Conservation (phyloP, 2,329 filamentous ascomycete genomes). For the Penicillium sp. region DNA sequence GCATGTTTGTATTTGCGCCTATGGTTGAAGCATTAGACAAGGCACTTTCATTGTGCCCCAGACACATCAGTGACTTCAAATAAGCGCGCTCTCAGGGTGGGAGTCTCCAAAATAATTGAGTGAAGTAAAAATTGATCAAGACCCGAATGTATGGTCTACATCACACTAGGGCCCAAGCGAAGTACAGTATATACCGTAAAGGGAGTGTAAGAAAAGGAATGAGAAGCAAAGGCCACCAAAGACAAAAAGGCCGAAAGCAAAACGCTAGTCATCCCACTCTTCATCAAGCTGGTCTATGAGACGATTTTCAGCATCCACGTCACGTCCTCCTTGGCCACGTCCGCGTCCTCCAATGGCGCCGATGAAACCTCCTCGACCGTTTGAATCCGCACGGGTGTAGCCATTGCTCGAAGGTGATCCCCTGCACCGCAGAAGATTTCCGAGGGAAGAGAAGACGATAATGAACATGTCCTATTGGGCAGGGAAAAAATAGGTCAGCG, state of each 20-base stretch:
- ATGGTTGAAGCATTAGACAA: too few relatives aligned
- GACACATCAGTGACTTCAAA: too few relatives aligned
- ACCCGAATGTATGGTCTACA: neutral
- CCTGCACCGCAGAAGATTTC: constrained; percentile 40
- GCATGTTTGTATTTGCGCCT: too few relatives aligned
- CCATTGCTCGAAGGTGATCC: constrained; percentile 33
- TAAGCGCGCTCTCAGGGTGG: too few relatives aligned
- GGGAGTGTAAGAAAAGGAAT: neutral
- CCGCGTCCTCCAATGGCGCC: constrained; percentile 38
- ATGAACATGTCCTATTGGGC: constrained; percentile 48
- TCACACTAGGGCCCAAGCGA: neutral
- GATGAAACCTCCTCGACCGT: constrained; percentile 32
- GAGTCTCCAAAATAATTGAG: neutral
- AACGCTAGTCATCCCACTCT: constrained; percentile 78
- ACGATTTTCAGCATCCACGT: constrained; percentile 82
- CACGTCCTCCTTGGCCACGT: constrained; percentile 22
- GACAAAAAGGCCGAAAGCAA: neutral
- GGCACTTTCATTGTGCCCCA: too few relatives aligned
- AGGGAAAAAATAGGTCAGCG: constrained; percentile 18
- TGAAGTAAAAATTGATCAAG: neutral
- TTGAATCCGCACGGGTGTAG: constrained; percentile 36
- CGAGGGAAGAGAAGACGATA: constrained; percentile 49
- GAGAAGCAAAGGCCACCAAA: constrained; percentile 3
- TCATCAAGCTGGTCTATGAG: constrained; percentile 95
- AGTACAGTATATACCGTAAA: neutral